These are phyloP conservation scores for Populus pruinosa DNA, from an alignment of 345 rosid species.

Conservation along the genomic window DNA sequence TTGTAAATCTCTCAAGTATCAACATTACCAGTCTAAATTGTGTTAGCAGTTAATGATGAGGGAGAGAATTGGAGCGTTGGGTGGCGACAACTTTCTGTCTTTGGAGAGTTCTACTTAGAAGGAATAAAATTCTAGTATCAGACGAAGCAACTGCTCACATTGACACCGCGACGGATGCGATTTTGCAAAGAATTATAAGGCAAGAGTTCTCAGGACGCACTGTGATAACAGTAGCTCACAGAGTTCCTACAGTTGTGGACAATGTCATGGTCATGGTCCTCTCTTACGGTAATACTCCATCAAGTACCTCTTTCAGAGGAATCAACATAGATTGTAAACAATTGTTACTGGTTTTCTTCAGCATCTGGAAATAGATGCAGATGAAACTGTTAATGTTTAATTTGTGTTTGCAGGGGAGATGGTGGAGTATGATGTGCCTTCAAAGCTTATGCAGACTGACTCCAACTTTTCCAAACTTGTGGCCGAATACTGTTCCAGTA, in stretches of 20 bases:
- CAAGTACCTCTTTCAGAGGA: not conserved
- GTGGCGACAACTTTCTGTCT: constrained; percentile 73
- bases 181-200: constrained; percentile 59
- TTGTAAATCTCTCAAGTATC: not conserved
- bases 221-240: constrained; percentile 68
- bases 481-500: constrained; percentile 73
- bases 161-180: constrained; percentile 67
- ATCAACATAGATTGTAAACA: not conserved
- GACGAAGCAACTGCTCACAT: constrained; percentile 79
- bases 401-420: constrained; percentile 41
- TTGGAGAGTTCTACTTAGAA: constrained; percentile 61
- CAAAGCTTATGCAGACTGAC: constrained; percentile 57
- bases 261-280: constrained; percentile 89
- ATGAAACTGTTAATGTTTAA: not conserved
- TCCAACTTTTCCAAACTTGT: constrained; percentile 74
- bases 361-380: not conserved
- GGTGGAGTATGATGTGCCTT: constrained; percentile 65
- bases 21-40: not conserved
- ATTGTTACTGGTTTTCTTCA: not conserved
- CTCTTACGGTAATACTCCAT: constrained; percentile 46
- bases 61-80: constrained; percentile 91
- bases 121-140: constrained; percentile 58
- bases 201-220: constrained; percentile 65
- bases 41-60: constrained; percentile 55
- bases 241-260: constrained; percentile 68